Percentiles rank a stretch among this genome's conserved stretches.
Conservation (phyloP, 2,329 filamentous ascomycete genomes). For the Clonostachys sp. region DNA sequence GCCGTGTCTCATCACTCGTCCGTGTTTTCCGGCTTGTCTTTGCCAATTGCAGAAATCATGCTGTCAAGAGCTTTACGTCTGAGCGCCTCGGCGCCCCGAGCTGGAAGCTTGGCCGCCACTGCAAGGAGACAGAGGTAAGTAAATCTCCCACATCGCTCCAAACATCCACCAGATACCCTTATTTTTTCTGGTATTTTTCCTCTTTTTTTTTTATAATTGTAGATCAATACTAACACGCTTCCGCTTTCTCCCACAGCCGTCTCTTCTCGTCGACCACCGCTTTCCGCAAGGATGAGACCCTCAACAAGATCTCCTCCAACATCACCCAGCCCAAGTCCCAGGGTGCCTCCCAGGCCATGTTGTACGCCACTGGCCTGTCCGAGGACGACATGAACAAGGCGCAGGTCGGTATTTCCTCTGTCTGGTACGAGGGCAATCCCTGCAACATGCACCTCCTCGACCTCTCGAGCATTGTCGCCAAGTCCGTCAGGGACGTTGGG, state of each 20-base stretch:
- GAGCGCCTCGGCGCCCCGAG: too few species aligned
- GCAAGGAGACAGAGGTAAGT: too few species aligned
- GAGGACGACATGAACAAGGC: constrained; percentile 92
- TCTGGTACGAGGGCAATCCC: constrained; percentile 97
- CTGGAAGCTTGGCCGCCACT: too few species aligned
- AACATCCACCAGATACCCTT: too few species aligned
- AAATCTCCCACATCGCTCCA: too few species aligned
- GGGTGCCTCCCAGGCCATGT: constrained; percentile 97
- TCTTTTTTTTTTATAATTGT: too few species aligned
- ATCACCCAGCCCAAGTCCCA: constrained; percentile 98
- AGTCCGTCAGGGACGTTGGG: constrained; percentile 62
- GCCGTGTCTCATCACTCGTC: too few species aligned
- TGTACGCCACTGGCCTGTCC: constrained; percentile 87
- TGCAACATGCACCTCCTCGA: constrained; percentile 99
- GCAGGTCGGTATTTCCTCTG: constrained; percentile 94
- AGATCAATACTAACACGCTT: too few species aligned
- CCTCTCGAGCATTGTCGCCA: constrained; percentile 70
- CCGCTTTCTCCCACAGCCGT: constrained; percentile 28
- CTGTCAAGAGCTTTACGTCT: too few species aligned
- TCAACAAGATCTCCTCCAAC: constrained; percentile 79
- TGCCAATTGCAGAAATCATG: too few species aligned
- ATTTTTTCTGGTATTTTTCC: too few species aligned
- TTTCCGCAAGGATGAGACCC: constrained; percentile 44
- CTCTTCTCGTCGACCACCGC: constrained; percentile 45
- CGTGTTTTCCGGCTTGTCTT: too few species aligned